Percentiles rank a stretch among this genome's conserved stretches.
Evolutionary conservation across 345 rosid species (phyloP).

Genomic region (Aquilaria yunnanensis): DNA sequence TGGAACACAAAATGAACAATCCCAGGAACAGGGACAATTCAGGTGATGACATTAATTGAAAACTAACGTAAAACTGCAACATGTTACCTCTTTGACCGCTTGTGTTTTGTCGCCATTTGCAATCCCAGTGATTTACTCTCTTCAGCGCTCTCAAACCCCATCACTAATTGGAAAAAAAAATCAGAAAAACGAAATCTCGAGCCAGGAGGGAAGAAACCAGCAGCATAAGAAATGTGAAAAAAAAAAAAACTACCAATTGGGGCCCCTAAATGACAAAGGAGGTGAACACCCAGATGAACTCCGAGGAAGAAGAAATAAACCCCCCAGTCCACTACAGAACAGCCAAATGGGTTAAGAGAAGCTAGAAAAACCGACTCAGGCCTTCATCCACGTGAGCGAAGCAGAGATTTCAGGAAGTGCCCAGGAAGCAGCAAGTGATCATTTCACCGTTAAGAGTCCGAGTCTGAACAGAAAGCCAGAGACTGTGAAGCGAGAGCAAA

Average conservation of each 20-base stretch:
- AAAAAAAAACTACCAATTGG: slow-evolving; percentile 18
- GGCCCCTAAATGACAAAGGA: slow-evolving; percentile 13
- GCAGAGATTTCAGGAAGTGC: slow-evolving; percentile 15
- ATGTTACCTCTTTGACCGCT: slow-evolving; percentile 83
- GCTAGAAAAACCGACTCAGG: slow-evolving; percentile 21
- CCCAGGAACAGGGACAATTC: too few relatives aligned
- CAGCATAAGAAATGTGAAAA: slow-evolving; percentile 4
- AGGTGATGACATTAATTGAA: slow-evolving; percentile 9
- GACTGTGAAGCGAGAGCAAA: neutral
- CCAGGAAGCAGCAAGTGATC: slow-evolving; percentile 19
- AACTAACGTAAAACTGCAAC: slow-evolving; percentile 19
- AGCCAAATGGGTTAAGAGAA: slow-evolving; percentile 17
- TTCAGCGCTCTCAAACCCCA: slow-evolving; percentile 47
- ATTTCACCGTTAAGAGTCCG: slow-evolving; percentile 21
- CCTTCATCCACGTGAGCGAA: slow-evolving; percentile 19
- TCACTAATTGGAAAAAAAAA: slow-evolving; percentile 20
- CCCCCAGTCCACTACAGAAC: neutral
- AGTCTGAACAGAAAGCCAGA: slow-evolving; percentile 20
- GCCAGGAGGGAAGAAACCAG: slow-evolving; percentile 5
- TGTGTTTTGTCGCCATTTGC: slow-evolving; percentile 48
- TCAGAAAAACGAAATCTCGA: slow-evolving; percentile 5
- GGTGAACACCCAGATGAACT: slow-evolving; percentile 11
- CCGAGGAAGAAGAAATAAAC: slow-evolving; percentile 13
- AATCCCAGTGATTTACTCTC: slow-evolving; percentile 47
- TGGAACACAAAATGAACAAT: too few relatives aligned